Percentiles rank a stretch among this genome's conserved stretches.
Conservation (phyloP, 345 rosid species). For the Boechera retrofracta region DNA sequence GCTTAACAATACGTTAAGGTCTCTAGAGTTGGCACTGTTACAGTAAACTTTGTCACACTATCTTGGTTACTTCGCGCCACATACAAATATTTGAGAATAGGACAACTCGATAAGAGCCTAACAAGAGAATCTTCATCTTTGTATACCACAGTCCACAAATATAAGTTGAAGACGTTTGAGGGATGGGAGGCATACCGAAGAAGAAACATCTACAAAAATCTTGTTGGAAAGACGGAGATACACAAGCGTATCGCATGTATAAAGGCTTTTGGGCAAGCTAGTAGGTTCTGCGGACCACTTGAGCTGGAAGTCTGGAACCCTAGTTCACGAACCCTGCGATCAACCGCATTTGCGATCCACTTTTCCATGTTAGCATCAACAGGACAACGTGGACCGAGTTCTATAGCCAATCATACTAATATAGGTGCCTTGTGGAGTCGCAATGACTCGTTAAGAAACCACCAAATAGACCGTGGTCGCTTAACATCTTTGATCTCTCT, state of each 20-base stretch:
- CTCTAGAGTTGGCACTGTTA: neutral
- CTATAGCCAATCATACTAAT: too few relatives aligned
- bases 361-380: neutral
- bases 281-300: neutral
- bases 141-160: neutral
- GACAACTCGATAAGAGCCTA: conserved; percentile 4
- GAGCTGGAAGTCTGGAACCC: neutral
- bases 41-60: neutral
- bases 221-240: neutral
- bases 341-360: neutral
- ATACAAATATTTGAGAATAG: neutral
- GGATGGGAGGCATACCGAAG: neutral
- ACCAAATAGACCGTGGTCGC: neutral
- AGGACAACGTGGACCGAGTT: neutral
- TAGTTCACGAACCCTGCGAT: neutral
- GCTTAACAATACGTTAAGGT: neutral
- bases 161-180: neutral
- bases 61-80: neutral
- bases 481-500: too few relatives aligned
- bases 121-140: neutral
- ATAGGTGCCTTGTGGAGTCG: neutral
- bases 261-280: neutral
- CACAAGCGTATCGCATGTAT: neutral
- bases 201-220: neutral
- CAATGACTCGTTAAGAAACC: neutral